Conservation (phyloP, 2,329 filamentous ascomycete species). For the Kalmusia sp. region DNA sequence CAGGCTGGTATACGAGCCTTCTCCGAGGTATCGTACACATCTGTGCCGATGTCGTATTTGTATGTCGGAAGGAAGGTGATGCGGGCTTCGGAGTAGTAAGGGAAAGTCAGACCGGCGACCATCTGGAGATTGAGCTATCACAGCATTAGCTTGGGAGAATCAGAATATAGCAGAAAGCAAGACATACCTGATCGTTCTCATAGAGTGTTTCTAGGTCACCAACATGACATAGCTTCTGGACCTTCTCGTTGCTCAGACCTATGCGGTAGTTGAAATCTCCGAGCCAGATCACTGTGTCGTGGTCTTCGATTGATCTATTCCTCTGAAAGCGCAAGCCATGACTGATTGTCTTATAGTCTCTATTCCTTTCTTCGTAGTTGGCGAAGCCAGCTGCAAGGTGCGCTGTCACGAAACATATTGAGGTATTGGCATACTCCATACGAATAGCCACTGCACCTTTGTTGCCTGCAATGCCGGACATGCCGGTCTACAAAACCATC, state of each 20-base stretch:
- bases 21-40: conserved; percentile 92
- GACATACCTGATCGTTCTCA: conserved; percentile 81
- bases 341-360: conserved; percentile 89
- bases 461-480: conserved; percentile 97
- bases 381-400: conserved; percentile 95
- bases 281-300: conserved; percentile 87
- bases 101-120: conserved; percentile 89
- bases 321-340: conserved; percentile 88
- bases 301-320: conserved; percentile 89
- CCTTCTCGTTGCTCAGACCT: conserved; percentile 79
- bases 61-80: conserved; percentile 94
- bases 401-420: conserved; percentile 93
- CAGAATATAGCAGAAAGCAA: background rate
- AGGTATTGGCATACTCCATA: conserved; percentile 91
- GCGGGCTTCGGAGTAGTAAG: conserved; percentile 86
- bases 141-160: conserved; percentile 29
- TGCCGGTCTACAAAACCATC: conserved; percentile 66
- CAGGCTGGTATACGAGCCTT: conserved; percentile 95
- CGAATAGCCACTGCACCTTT: conserved; percentile 97
- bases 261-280: conserved; percentile 99
- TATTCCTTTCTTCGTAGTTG: conserved; percentile 95
- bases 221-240: conserved; percentile 74
- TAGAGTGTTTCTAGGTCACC: conserved; percentile 80
- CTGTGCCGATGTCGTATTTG: conserved; percentile 89
- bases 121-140: conserved; percentile 88